Evolutionary conservation across 257 asterid genomes (phyloP).

Genomic region (Ilex asprella): DNA sequence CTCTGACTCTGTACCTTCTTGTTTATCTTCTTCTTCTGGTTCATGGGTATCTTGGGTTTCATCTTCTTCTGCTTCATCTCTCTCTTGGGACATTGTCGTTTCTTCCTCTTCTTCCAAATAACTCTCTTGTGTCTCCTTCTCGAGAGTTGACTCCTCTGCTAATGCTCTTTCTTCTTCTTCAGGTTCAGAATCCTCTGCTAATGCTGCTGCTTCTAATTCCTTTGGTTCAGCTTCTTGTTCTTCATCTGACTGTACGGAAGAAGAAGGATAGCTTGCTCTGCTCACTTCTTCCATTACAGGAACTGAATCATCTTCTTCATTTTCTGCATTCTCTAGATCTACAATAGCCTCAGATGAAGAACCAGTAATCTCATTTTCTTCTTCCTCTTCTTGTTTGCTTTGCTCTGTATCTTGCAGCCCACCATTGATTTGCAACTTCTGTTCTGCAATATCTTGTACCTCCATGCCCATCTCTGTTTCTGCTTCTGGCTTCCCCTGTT

Average conservation of each 20-base stretch:
- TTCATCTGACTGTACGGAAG: constrained; percentile 25
- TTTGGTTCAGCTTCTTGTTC: constrained; percentile 8
- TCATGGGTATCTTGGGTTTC: constrained; percentile 6
- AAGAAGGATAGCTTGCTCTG: constrained; percentile 24
- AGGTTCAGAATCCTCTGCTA: constrained; percentile 13
- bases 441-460: constrained; percentile 14
- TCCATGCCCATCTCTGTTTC: constrained; percentile 13
- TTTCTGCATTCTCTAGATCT: constrained; percentile 37
- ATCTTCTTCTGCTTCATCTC: constrained; percentile 2
- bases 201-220: not conserved
- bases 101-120: constrained; percentile 7
- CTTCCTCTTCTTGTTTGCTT: not conserved
- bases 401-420: not conserved
- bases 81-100: not conserved
- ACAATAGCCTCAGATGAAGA: constrained; percentile 41
- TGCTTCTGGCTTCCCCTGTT: constrained; percentile 5
- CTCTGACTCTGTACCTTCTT: constrained; percentile 6
- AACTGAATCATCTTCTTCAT: constrained; percentile 21
- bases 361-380: constrained; percentile 46
- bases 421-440: constrained; percentile 6
- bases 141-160: constrained; percentile 11
- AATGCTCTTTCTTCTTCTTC: constrained; percentile 16
- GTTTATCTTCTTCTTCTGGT: constrained; percentile 1
- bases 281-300: constrained; percentile 22
- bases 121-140: constrained; percentile 5